phyloP scores from a whole-genome alignment of 768 basidiomycete species.

The Ramaria sp. region DNA sequence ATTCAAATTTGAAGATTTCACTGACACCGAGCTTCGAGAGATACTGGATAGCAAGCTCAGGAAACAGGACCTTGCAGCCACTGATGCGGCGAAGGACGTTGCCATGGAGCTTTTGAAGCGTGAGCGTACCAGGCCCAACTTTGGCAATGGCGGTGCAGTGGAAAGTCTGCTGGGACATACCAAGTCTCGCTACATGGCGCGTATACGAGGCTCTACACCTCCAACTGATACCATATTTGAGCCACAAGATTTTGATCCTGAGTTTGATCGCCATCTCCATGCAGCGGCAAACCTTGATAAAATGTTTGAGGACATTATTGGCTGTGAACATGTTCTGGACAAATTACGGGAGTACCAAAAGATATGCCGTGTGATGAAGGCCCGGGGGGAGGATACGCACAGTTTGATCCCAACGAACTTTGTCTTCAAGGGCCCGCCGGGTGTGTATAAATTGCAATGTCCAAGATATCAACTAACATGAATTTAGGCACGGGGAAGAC shows the following conservation, averaged over 20 bases:
- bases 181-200: too few species aligned
- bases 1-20: slow-evolving; percentile 60
- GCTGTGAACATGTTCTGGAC: slow-evolving; percentile 41
- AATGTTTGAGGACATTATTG: slow-evolving; percentile 54
- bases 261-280: slow-evolving; percentile 38
- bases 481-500: slow-evolving; percentile 55
- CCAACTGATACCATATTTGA: slow-evolving; percentile 26
- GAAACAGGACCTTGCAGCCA: slow-evolving; percentile 45
- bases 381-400: slow-evolving; percentile 30
- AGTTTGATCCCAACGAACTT: slow-evolving; percentile 53
- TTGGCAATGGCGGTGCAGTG: slow-evolving; percentile 56
- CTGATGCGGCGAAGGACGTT: slow-evolving; percentile 42
- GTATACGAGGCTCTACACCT: too few species aligned
- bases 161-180: slow-evolving; percentile 58
- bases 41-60: slow-evolving; percentile 49
- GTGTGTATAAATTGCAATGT: too few species aligned
- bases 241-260: slow-evolving; percentile 49
- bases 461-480: too few species aligned
- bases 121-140: slow-evolving; percentile 38
- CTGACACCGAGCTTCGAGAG: slow-evolving; percentile 36
- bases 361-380: slow-evolving; percentile 33
- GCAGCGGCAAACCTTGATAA: slow-evolving; percentile 36
- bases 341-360: slow-evolving; percentile 43
- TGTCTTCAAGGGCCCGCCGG: slow-evolving; percentile 65
- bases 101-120: slow-evolving; percentile 36